phyloP scores from a whole-genome alignment of 1,284 basidiomycete species.

The Ustilago loliicola region DNA sequence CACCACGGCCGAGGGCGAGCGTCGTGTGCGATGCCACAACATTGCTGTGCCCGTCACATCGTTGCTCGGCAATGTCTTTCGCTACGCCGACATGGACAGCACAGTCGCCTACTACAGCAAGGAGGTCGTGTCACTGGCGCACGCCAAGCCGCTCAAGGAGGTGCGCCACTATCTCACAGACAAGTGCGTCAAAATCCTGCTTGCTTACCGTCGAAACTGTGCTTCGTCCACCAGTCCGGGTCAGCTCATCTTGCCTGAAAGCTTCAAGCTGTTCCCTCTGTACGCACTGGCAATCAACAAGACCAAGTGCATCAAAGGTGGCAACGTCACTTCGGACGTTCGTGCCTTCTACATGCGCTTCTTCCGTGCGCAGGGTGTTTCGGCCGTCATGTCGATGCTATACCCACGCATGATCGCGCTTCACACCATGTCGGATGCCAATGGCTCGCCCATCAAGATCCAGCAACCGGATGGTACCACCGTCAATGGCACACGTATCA shows the following conservation, averaged over 20 bases:
- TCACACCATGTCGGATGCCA: slow-evolving; percentile 83
- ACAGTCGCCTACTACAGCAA: slow-evolving; percentile 82
- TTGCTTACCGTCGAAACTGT: slow-evolving; percentile 91
- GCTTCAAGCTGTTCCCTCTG: slow-evolving; percentile 88
- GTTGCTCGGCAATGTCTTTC: slow-evolving; percentile 91
- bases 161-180: slow-evolving; percentile 89
- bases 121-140: slow-evolving; percentile 79
- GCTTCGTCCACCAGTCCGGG: slow-evolving; percentile 84
- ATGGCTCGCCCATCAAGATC: slow-evolving; percentile 77
- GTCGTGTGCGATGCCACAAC: slow-evolving; percentile 88
- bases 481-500: slow-evolving; percentile 74
- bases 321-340: slow-evolving; percentile 91
- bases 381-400: slow-evolving; percentile 81
- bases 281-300: slow-evolving; percentile 89
- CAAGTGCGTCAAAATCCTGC: slow-evolving; percentile 83
- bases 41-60: slow-evolving; percentile 84
- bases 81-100: slow-evolving; percentile 91
- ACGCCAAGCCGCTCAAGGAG: slow-evolving; percentile 79
- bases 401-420: slow-evolving; percentile 92
- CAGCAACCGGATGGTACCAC: slow-evolving; percentile 71
- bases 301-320: slow-evolving; percentile 87
- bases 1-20: slow-evolving; percentile 82
- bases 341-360: slow-evolving; percentile 87
- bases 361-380: slow-evolving; percentile 79
- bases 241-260: slow-evolving; percentile 94